A percentile compares a stretch with the other conserved stretches of the same genome.
Evolutionary conservation across 2,329 filamentous ascomycete species (phyloP).

Genomic region (Myriosclerotinia scirpicola): DNA sequence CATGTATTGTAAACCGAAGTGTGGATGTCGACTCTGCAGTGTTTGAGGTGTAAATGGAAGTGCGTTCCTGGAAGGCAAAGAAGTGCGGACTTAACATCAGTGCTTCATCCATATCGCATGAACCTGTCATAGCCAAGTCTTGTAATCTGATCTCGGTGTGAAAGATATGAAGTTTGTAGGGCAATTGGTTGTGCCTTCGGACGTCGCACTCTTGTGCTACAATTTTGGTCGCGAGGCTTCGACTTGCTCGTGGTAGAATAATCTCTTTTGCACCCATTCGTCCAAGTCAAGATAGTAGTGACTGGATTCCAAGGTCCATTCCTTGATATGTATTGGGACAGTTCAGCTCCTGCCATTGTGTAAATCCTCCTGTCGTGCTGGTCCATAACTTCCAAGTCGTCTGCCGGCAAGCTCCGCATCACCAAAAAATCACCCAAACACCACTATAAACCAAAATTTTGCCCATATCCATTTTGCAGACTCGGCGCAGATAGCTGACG

Average conservation of each 20-base stretch:
- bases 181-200: not conserved
- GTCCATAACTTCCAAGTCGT: not conserved
- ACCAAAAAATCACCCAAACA: not conserved
- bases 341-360: too few species aligned
- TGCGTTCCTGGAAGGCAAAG: too few species aligned
- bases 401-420: not conserved
- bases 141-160: too few species aligned
- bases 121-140: too few species aligned
- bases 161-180: not conserved
- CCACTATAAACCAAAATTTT: not conserved
- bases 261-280: too few species aligned
- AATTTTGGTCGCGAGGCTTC: not conserved
- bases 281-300: too few species aligned
- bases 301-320: too few species aligned
- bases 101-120: not conserved
- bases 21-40: not conserved
- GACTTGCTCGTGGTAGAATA: too few species aligned
- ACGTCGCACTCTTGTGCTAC: not conserved
- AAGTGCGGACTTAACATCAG: not conserved
- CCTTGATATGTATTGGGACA: too few species aligned
- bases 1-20: not conserved
- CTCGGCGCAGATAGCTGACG: not conserved
- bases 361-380: not conserved
- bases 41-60: too few species aligned
- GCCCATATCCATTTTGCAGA: fast-evolving